These are phyloP conservation scores for Curvularia lunata DNA, from an alignment of 2,329 filamentous ascomycete genomes.

Conservation along the genomic window DNA sequence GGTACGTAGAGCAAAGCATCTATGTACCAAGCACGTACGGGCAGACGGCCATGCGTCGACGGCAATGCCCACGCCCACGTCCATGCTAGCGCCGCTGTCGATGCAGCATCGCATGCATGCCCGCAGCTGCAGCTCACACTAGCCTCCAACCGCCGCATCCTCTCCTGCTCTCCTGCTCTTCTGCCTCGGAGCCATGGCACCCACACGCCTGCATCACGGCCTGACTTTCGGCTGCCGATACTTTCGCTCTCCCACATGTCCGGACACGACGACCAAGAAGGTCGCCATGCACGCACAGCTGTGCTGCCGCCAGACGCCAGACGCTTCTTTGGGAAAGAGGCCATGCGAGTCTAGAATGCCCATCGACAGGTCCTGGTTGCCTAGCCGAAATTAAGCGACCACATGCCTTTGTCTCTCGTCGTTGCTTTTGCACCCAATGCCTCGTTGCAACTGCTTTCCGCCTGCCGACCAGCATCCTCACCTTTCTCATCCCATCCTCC, in stretches of 20 bases:
- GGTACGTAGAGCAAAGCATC: too few relatives aligned
- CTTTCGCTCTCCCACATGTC: background rate
- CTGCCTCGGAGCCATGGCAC: background rate
- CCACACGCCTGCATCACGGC: background rate
- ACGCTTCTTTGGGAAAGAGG: background rate
- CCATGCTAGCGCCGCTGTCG: conserved; percentile 5
- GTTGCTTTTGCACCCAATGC: background rate
- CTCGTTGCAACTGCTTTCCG: background rate
- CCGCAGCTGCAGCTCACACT: conserved; percentile 7
- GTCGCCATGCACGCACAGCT: background rate
- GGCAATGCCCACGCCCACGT: conserved; percentile 1
- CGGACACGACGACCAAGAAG: background rate
- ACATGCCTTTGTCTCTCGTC: background rate
- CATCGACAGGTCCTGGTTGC: conserved; percentile 3
- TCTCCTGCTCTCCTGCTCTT: conserved; percentile 2
- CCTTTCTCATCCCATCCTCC: too few relatives aligned
- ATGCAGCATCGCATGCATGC: conserved; percentile 5
- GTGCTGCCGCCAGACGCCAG: conserved; percentile 7
- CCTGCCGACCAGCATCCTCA: too few relatives aligned
- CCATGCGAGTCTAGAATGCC: conserved; percentile 12
- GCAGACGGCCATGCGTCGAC: too few relatives aligned
- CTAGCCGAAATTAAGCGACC: background rate
- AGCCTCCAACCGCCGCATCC: conserved; percentile 6
- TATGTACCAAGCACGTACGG: too few relatives aligned
- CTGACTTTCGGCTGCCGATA: background rate